A percentile compares a stretch with the other conserved stretches of the same genome.
Conservation (phyloP, 2,329 filamentous ascomycete species). For the Aspergillus cejpii region DNA sequence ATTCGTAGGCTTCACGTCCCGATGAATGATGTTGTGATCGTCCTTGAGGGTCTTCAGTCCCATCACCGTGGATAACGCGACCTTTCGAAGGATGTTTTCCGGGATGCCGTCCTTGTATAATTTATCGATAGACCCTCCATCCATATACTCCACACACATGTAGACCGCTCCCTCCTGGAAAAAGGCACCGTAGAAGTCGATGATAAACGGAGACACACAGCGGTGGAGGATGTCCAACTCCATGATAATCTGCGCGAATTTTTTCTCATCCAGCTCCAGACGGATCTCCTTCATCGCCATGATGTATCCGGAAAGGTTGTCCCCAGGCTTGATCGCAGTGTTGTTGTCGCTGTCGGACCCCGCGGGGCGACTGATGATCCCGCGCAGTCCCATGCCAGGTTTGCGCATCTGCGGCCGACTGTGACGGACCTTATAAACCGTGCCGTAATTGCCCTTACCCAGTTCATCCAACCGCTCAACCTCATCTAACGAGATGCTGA, state of each 20-base stretch:
- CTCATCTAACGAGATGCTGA: constrained; percentile 92
- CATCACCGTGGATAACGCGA: constrained; percentile 81
- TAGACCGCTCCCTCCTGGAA: constrained; percentile 99
- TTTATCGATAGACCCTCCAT: constrained; percentile 95
- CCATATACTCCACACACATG: constrained; percentile 99
- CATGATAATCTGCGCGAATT: constrained; percentile 95
- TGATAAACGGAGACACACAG: constrained; percentile 90
- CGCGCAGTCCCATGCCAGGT: constrained; percentile 54
- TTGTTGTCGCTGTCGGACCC: constrained; percentile 13
- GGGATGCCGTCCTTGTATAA: constrained; percentile 86
- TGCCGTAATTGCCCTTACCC: constrained; percentile 97
- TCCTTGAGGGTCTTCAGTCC: constrained; percentile 92
- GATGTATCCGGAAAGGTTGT: constrained; percentile 55
- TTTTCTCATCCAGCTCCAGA: constrained; percentile 89
- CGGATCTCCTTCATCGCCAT: constrained; percentile 99
- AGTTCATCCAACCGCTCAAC: constrained; percentile 88
- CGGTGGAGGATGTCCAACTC: constrained; percentile 93
- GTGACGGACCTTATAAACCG: constrained; percentile 93
- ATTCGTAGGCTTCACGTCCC: constrained; percentile 98
- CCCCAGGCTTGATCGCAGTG: constrained; percentile 14
- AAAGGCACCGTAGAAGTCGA: constrained; percentile 98
- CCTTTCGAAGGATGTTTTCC: constrained; percentile 79
- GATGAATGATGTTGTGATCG: constrained; percentile 97
- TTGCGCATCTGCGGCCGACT: constrained; percentile 60
- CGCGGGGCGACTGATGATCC: constrained; percentile 47